These are phyloP conservation scores for Aureobasidium sp. DNA, from an alignment of 2,329 filamentous ascomycete genomes.

Conservation along the genomic window DNA sequence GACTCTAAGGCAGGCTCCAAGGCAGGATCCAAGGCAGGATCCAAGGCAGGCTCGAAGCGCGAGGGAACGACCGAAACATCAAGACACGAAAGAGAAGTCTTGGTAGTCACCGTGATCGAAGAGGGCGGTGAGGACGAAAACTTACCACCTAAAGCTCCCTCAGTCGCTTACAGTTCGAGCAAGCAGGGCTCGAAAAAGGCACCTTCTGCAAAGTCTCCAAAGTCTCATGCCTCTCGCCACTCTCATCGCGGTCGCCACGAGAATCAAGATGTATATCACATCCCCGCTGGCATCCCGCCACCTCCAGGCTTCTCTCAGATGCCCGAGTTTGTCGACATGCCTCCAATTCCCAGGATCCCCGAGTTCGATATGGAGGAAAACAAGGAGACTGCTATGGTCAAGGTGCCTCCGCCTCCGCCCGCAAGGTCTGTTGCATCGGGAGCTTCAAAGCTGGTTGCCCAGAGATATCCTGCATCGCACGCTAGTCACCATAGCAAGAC, in stretches of 20 bases:
- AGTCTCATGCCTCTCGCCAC: neutral
- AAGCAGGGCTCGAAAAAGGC: neutral
- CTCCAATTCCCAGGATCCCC: neutral
- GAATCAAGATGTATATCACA: neutral
- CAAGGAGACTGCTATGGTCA: neutral
- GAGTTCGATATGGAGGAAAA: neutral
- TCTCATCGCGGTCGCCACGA: neutral
- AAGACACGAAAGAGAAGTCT: neutral
- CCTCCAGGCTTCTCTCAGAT: neutral
- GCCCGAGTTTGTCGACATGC: neutral
- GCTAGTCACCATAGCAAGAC: neutral
- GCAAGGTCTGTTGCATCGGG: neutral
- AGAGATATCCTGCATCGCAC: neutral
- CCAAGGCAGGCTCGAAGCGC: neutral
- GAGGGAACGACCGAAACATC: neutral
- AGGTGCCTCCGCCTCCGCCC: neutral
- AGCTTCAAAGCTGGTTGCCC: neutral
- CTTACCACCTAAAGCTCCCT: neutral
- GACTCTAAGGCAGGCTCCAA: neutral
- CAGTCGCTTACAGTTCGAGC: neutral
- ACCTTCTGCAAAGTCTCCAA: neutral
- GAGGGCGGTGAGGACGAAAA: neutral
- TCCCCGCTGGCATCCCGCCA: neutral
- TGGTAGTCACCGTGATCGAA: conserved; percentile 2
- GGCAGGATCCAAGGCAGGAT: neutral